Evolutionary conservation across 176 grass and related monocot species (phyloP).

Genomic region (Phragmites australis): DNA sequence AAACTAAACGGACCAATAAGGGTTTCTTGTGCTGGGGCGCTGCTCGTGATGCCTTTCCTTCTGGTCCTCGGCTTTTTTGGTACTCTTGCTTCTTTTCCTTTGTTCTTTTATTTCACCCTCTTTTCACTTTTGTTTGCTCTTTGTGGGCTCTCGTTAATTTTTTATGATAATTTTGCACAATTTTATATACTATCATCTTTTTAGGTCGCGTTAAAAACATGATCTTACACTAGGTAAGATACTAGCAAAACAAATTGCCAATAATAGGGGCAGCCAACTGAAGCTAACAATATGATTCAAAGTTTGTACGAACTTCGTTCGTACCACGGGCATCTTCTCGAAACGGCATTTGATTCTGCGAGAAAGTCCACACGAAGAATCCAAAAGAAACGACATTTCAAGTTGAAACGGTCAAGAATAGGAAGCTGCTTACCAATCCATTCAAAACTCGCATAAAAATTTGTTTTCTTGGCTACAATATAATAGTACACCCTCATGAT

Average conservation of each 20-base stretch:
- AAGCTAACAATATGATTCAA: too few relatives aligned
- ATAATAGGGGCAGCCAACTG: too few relatives aligned
- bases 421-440: not conserved
- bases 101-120: not conserved
- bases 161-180: too few relatives aligned
- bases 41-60: not conserved
- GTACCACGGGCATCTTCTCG: not conserved
- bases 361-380: not conserved
- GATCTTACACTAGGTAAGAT: too few relatives aligned
- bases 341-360: not conserved
- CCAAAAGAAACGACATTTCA: too few relatives aligned
- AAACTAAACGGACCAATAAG: not conserved
- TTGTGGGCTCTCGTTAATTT: not conserved
- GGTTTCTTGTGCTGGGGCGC: not conserved
- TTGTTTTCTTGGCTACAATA: not conserved
- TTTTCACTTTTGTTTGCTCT: not conserved
- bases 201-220: too few relatives aligned
- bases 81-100: not conserved
- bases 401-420: constrained; percentile 1
- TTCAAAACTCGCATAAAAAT: not conserved
- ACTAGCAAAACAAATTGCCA: too few relatives aligned
- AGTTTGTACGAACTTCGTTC: not conserved
- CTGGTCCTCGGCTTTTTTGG: not conserved
- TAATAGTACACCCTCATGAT: not conserved
- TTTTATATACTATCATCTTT: too few relatives aligned